These are phyloP conservation scores for Diutina neorugosa DNA, from an alignment of 1,139 yeast species.

Conservation along the genomic window DNA sequence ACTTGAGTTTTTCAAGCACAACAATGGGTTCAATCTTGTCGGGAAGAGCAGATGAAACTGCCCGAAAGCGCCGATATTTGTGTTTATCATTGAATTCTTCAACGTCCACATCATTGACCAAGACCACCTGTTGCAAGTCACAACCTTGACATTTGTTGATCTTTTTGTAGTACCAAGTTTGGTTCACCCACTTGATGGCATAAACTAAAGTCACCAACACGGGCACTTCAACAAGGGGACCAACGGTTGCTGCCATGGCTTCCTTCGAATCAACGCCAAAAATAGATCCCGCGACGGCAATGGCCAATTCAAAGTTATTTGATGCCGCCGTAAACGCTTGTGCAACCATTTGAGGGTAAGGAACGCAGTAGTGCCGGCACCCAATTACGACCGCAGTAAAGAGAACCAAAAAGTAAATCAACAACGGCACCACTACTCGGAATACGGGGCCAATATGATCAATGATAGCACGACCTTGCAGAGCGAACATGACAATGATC, in stretches of 20 bases:
- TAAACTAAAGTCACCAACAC: background rate
- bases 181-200: background rate
- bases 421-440: constrained; percentile 39
- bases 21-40: background rate
- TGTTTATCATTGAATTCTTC: background rate
- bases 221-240: constrained; percentile 1
- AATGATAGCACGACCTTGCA: constrained; percentile 39
- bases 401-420: constrained; percentile 36
- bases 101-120: background rate
- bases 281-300: background rate
- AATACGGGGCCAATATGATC: constrained; percentile 38
- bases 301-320: constrained; percentile 24
- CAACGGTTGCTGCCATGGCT: constrained; percentile 1
- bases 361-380: constrained; percentile 18
- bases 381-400: constrained; percentile 21
- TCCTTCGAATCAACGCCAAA: background rate
- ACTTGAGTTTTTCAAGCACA: background rate
- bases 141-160: background rate
- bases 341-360: constrained; percentile 32
- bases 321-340: constrained; percentile 50
- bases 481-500: constrained; percentile 40
- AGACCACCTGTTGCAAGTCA: background rate
- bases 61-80: background rate
- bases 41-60: background rate
- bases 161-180: background rate